Evolutionary conservation across 1,284 basidiomycete genomes (phyloP), one percentile per base, ranked within the genome.

Genomic region (Austroboletus niveus): DNA sequence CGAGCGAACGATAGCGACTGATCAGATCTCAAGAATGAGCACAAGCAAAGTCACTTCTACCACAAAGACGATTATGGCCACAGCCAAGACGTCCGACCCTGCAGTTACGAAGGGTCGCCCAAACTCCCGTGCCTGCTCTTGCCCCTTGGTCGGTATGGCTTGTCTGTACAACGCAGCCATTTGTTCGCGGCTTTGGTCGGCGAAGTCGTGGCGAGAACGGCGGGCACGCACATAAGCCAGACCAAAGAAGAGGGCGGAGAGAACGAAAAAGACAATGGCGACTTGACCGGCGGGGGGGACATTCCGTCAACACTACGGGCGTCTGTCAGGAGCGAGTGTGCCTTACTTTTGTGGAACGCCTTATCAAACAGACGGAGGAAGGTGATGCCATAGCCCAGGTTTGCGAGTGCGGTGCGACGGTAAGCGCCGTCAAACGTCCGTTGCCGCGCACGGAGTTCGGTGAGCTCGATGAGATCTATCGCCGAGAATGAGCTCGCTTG

Each of bases 401-500:
- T 82, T 17, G 82, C 81, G 9, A 94, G 74, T 0, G 89, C 89
- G 1, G 84, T 88, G 29, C 91, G 80, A 31, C 77, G 77, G 64
- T 92, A 93, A 24, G 89, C 90, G 20, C 90, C 89, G 53, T 90
- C 79, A 61, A 91, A 92, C 0, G 89, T 92, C 42, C 90, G 76
- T 58, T 89, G 85, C 30, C 87, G 78, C 1, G 89, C 89, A 20
- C 90, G 79, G 22, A 92, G 70, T 65, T 92, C 89, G 12, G 84
- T 80, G 47, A 89, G 78, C 62, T 89, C 86, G 47, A 77, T 76
- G 20, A 82, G 61, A 63, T 89, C 87, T 17, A 73, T 59, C 1
- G 83, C 72, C 22, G 73, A 66, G 60, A 85, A 87, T 0, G 83
- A 85, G 42, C 75, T 58, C 15, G 77, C 73, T 29, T 82, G 77